Evolutionary conservation across 140 eudicot species (phyloP), one percentile per base, ranked within the genome.

Genomic region (Oenanthe javanica): DNA sequence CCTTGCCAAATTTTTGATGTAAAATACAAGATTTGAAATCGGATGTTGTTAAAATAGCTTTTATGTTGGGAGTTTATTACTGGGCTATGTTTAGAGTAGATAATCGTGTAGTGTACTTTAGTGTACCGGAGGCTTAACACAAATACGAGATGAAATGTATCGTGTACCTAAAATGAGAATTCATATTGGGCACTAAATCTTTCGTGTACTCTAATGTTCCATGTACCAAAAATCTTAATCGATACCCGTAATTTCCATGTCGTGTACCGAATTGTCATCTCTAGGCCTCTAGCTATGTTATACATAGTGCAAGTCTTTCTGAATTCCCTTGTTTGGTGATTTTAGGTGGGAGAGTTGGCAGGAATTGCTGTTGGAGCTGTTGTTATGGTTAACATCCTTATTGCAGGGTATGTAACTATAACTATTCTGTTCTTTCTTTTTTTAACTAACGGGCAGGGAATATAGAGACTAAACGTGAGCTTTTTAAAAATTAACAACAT

Each of bases 361-460:
- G 98, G 97, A 36, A 87, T 93, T 40, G 98, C 97, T 54, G 97
- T 93, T 67, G 98, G 98, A 79, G 98, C 96, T 76, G 90, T 97
- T 2, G 98, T 93, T 10, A 87, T 91, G 93, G 93, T 93, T 45
- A 90, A 93, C 84, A 91, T 91, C 47, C 97, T 93, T 71, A 89
- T 93, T 66, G 96, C 97, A 2, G 98, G 98, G 98, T 93, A 66
- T 82, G 97, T 31, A 36, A 36, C 4, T 67, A 12, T 13, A 4
- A 11, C 31, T 67, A 12, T 31, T 5, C 67, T 21, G 36, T 21
- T 21, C 36, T 31, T 31, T 31, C 31, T 21, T 21, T 4, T 4
- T 54, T 1, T 54, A 25, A 57, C 25, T 19, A 10, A 19, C 66
- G 23, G 59, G 4, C 5, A 18, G 5, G n/a, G 9, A 19, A 51